Percentiles rank a stretch among this genome's conserved stretches.
Evolutionary conservation across 2,329 filamentous ascomycete species (phyloP).

Genomic region (Cercospora sp.): DNA sequence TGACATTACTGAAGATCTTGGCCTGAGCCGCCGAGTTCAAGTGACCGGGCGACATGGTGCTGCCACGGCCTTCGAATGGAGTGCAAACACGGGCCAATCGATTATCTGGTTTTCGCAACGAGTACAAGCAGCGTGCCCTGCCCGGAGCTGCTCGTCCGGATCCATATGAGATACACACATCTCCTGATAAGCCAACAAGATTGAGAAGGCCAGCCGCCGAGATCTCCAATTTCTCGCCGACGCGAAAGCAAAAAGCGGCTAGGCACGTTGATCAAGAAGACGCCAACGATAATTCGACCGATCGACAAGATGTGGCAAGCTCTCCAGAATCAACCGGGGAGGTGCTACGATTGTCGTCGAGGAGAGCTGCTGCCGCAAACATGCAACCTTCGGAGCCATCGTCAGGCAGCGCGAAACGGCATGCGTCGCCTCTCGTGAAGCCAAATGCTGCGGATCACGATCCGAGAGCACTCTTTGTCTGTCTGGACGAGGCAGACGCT

Average conservation of each 20-base stretch:
- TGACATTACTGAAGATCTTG: not conserved
- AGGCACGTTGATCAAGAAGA: not conserved
- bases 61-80: not conserved
- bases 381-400: conserved; percentile 1
- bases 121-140: not conserved
- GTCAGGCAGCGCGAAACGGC: not conserved
- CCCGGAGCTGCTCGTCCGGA: conserved; percentile 4
- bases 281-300: not conserved
- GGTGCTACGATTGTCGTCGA: too few relatives aligned
- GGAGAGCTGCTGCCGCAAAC: not conserved
- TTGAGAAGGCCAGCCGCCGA: not conserved
- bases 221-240: not conserved
- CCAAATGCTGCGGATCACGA: not conserved
- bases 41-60: not conserved
- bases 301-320: not conserved
- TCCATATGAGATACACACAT: not conserved
- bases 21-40: too few relatives aligned
- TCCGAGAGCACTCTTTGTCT: not conserved
- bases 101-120: not conserved
- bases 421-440: not conserved
- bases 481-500: not conserved
- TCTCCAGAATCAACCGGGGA: not conserved
- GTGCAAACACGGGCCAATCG: not conserved
- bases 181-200: not conserved
- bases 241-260: not conserved